Base-by-base conservation (phyloP, 129 eudicot species). In the Ambrosia trifida region DNA sequence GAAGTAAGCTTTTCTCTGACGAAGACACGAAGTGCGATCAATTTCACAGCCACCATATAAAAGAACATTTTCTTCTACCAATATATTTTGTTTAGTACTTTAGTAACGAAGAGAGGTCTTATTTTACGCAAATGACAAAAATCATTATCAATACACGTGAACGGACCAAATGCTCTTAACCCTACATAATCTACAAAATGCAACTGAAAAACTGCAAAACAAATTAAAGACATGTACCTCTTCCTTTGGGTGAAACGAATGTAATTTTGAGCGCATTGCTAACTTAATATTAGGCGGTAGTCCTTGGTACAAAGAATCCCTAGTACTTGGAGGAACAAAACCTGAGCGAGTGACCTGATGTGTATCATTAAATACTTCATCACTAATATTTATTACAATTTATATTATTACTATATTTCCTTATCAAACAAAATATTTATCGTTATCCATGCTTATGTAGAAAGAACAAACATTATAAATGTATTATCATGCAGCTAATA, bases 231-330 rank as follows among this genome's bases (percentile, higher is more conserved):
- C 10, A 54, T 16, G 43, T 70, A 94, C 99, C 99, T 95, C 97
- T 77, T 87, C 96, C 45, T 84, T 88, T 8, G 69, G 80, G 38
- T 80, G 89, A 83, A 90, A 95, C 2, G 89, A 85, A 58, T 76
- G 96, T 41, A 95, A 68, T 72, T 78, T 95, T 80, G 88, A 72
- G 58, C 99, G 95, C 52, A 95, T 79, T 64, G 99, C 85, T 5
- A 82, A 78, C 76, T 95, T 95, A 32, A 95, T 61, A 64, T 76
- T 60, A 20, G 99, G 99, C n/a, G 99, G 99, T 31, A 95, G 75
- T 79, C 99, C 99, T 79, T 95, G 99, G 78, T 95, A 95, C 69
- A 95, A 72, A 69, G 91, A 81, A 72, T 95, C 97, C 79, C 97
- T 82, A 3, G 96, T 95, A 79, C 83, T 95, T 79, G 93, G 96